Percentiles rank a stretch among this genome's conserved stretches.
These are phyloP conservation scores for Discostella stelligera DNA, from an alignment of 352 stramenopile species.

Conservation along the genomic window DNA sequence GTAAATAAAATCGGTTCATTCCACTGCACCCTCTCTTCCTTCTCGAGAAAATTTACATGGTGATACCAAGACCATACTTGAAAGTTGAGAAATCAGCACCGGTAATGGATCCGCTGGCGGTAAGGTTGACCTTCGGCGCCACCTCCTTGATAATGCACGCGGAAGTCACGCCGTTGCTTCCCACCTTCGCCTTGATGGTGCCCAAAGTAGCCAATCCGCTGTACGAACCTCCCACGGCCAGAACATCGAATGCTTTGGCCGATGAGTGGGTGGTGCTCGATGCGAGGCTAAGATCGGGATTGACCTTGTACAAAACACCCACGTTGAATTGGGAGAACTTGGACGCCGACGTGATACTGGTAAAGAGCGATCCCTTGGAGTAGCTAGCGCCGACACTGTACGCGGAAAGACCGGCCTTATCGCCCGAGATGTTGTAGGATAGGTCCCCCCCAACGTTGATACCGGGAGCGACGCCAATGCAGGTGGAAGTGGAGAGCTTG, in stretches of 20 bases:
- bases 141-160: slow-evolving; percentile 77
- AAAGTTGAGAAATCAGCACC: slow-evolving; percentile 69
- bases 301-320: slow-evolving; percentile 81
- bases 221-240: slow-evolving; percentile 70
- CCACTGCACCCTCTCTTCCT: neutral
- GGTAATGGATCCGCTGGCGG: slow-evolving; percentile 67
- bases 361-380: slow-evolving; percentile 69
- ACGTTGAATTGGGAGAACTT: slow-evolving; percentile 78
- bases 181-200: slow-evolving; percentile 81
- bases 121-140: slow-evolving; percentile 79
- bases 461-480: slow-evolving; percentile 62
- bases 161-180: slow-evolving; percentile 60
- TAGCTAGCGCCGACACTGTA: slow-evolving; percentile 77
- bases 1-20: too few species aligned
- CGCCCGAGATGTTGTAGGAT: slow-evolving; percentile 76
- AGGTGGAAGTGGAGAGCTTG: slow-evolving; percentile 72
- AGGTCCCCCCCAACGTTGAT: slow-evolving; percentile 74
- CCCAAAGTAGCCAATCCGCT: slow-evolving; percentile 61
- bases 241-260: slow-evolving; percentile 64
- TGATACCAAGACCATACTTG: slow-evolving; percentile 78
- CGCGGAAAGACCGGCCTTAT: slow-evolving; percentile 62
- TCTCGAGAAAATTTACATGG: slow-evolving; percentile 68
- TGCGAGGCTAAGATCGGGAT: slow-evolving; percentile 68
- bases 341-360: slow-evolving; percentile 59
- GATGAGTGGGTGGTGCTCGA: slow-evolving; percentile 72